Evolutionary conservation across 1,284 basidiomycete genomes (phyloP).

Genomic region (Hortiboletus rubellus): DNA sequence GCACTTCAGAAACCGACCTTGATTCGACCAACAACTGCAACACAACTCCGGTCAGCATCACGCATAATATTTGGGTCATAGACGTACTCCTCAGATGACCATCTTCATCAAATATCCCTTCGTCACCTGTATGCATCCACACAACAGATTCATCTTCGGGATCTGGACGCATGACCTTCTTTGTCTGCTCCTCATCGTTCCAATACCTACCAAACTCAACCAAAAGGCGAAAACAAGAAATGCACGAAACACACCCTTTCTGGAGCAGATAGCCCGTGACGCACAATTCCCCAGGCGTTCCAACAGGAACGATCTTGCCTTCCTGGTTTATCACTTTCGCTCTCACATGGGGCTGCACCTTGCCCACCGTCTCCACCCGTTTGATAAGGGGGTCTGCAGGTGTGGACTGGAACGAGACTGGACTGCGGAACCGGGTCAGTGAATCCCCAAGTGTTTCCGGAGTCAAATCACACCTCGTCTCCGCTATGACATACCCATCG

Average conservation of each 20-base stretch:
- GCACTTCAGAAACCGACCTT: constrained; percentile 46
- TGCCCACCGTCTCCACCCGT: constrained; percentile 80
- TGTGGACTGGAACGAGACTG: constrained; percentile 79
- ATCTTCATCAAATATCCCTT: constrained; percentile 79
- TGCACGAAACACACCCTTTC: constrained; percentile 55
- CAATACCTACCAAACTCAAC: constrained; percentile 59
- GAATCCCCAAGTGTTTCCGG: neutral
- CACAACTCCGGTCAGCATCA: constrained; percentile 5
- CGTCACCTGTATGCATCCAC: constrained; percentile 88
- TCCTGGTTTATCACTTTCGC: constrained; percentile 68
- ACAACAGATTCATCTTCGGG: constrained; percentile 52
- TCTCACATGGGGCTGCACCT: constrained; percentile 71
- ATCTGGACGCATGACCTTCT: constrained; percentile 57
- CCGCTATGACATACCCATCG: constrained; percentile 41
- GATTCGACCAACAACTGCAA: constrained; percentile 71
- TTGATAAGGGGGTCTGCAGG: constrained; percentile 66
- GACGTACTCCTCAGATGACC: constrained; percentile 72
- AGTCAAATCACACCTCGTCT: constrained; percentile 48
- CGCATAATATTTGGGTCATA: neutral
- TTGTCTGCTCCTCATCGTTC: constrained; percentile 71
- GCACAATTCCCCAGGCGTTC: constrained; percentile 72
- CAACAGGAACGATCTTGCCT: constrained; percentile 64
- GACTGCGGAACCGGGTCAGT: constrained; percentile 43
- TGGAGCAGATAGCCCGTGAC: constrained; percentile 77
- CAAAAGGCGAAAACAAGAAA: neutral